Evolutionary conservation across 75 land plant species (phyloP).

Genomic region (Selaginella moellendorffii): DNA sequence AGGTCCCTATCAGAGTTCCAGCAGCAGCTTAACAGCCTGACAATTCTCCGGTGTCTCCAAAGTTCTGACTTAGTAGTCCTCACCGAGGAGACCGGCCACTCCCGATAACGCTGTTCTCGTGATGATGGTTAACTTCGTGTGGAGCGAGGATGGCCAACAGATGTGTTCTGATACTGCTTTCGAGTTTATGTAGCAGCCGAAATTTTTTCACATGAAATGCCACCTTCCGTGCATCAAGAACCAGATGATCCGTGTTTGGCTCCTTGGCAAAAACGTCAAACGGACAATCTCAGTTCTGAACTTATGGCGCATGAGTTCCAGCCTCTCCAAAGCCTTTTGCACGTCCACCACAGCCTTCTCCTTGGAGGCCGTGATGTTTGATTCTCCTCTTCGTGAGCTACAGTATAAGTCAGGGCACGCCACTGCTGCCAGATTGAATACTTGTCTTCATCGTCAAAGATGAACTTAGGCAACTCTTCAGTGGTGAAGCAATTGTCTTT

Average conservation of each 20-base stretch:
- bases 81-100: slow-evolving; percentile 28
- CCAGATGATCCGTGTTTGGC: background rate
- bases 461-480: no score
- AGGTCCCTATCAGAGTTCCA: slow-evolving; percentile 32
- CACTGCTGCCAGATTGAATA: no score
- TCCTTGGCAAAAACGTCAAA: background rate
- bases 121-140: slow-evolving; percentile 44
- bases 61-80: slow-evolving; percentile 27
- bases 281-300: background rate
- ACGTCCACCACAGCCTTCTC: no score
- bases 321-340: no score
- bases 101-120: slow-evolving; percentile 31
- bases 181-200: background rate
- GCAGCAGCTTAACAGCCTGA: slow-evolving; percentile 61
- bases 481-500: no score
- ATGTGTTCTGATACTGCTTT: background rate
- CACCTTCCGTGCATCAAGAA: background rate
- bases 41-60: slow-evolving; percentile 65
- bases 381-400: no score
- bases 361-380: no score
- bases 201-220: slow-evolving; percentile 9
- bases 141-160: slow-evolving; percentile 45
- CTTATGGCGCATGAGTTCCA: no score
- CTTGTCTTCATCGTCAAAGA: no score
- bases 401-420: no score